Base-by-base conservation (phyloP, 1,139 yeast species). In the Saccharomyces hybrid region DNA sequence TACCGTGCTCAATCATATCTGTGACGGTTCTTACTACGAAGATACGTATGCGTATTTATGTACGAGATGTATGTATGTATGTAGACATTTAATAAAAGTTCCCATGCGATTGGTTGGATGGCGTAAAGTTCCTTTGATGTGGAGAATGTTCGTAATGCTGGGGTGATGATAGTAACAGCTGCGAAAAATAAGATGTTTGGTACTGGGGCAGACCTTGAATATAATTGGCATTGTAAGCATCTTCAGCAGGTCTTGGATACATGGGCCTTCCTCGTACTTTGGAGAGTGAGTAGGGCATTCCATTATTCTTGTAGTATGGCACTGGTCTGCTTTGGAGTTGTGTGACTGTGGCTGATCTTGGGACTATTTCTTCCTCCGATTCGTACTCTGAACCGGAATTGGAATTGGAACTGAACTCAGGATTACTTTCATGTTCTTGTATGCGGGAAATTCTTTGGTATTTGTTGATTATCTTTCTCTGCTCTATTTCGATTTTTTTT, bases 231-330 rank as follows among this genome's bases (percentile, higher is more conserved):
- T 38, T 38, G 11, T 38, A 38, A 11, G 19, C n/a, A 9, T 38
- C 44, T 38, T 38, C 44, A 19, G 44, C 44, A 9, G 44, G 44
- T 38, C 44, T 38, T n/a, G 44, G 44, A 19, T 38, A 38, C 44
- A 38, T 38, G 3, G 44, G 44, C 26, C 44, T 38, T 16, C 25
- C 25, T 38, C 44, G 44, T 38, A 38, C n/a, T 38, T 38, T 38
- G 25, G 44, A 38, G 7, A 38, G 44, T 16, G 44, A 13, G 25
- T 38, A 38, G 3, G 44, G 44, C 44, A 38, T 38, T 9, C 44
- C 44, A 4, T 19, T 38, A 11, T 38, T 38, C 26, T 38, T 38
- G 11, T 38, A 38, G n/a, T 38, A 38, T 11, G 44, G 25, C 6
- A 7, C 23, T 38, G 25, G 26, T 19, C 44, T 38, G 7, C 3